These are phyloP conservation scores for Xylaria venustula DNA, from an alignment of 495 filamentous ascomycete species.

Conservation along the genomic window DNA sequence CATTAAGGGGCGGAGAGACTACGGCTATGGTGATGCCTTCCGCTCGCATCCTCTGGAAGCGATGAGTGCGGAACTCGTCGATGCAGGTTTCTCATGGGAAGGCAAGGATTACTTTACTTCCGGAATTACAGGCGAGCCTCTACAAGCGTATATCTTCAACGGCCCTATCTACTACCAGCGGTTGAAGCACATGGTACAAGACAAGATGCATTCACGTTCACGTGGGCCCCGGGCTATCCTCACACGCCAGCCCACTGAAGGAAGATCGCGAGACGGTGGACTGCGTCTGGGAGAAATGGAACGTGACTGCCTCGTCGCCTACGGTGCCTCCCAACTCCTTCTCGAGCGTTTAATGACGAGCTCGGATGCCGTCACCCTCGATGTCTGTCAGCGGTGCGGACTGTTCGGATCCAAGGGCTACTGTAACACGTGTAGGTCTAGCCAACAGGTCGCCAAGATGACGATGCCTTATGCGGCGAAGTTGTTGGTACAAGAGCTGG, in stretches of 20 bases:
- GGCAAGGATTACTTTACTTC: constrained; percentile 95
- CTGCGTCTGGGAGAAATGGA: constrained; percentile 98
- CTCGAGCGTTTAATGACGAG: constrained; percentile 93
- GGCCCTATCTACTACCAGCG: constrained; percentile 99
- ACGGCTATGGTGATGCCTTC: constrained; percentile 88
- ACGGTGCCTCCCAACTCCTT: constrained; percentile 88
- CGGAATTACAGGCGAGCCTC: constrained; percentile 89
- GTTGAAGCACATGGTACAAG: constrained; percentile 99
- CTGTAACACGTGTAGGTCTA: constrained; percentile 87
- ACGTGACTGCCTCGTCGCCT: constrained; percentile 94
- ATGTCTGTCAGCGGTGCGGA: constrained; percentile 89
- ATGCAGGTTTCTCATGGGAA: constrained; percentile 89
- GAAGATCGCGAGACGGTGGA: constrained; percentile 87
- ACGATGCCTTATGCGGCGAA: constrained; percentile 99
- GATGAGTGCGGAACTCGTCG: constrained; percentile 80
- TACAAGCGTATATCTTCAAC: constrained; percentile 96
- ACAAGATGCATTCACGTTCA: constrained; percentile 97
- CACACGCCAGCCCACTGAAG: constrained; percentile 95
- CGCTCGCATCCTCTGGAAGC: constrained; percentile 87
- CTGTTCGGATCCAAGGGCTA: constrained; percentile 92
- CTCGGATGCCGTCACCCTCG: constrained; percentile 83
- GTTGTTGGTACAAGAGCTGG: constrained; percentile 90
- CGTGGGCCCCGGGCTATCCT: constrained; percentile 87
- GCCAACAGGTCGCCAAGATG: constrained; percentile 78
- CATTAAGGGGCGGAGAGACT: constrained; percentile 71